Evolutionary conservation across 805 yeast species (phyloP).

Genomic region (Barnettozyma populi): DNA sequence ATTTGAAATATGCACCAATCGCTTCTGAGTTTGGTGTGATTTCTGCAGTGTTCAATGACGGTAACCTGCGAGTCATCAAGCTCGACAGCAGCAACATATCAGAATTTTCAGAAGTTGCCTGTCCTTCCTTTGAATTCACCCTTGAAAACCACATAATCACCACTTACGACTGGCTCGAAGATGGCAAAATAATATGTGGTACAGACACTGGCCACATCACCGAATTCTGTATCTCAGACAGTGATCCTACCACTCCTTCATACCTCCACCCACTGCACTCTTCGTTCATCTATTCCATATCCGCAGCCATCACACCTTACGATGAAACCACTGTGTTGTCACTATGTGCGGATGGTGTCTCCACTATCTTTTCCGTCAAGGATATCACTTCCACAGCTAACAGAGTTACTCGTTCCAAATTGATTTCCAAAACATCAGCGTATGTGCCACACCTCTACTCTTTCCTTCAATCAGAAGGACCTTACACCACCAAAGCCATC

Average conservation of each 20-base stretch:
- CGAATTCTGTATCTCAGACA: constrained; percentile 39
- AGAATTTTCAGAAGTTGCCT: constrained; percentile 15
- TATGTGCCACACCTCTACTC: constrained; percentile 32
- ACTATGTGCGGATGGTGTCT: constrained; percentile 38
- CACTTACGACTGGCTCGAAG: constrained; percentile 39
- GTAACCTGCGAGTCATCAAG: constrained; percentile 44
- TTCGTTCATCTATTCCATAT: constrained; percentile 32
- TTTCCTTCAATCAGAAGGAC: constrained; percentile 38
- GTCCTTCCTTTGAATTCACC: constrained; percentile 25
- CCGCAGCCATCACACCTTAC: constrained; percentile 30
- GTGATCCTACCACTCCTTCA: constrained; percentile 27
- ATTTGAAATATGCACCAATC: constrained; percentile 37
- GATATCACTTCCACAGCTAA: constrained; percentile 27
- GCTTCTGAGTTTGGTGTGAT: constrained; percentile 38
- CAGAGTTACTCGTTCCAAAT: constrained; percentile 28
- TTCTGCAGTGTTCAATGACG: constrained; percentile 54
- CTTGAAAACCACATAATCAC: constrained; percentile 34
- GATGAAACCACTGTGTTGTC: constrained; percentile 31
- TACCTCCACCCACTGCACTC: constrained; percentile 34
- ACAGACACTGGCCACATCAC: constrained; percentile 53
- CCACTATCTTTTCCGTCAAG: constrained; percentile 31
- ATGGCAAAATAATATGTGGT: constrained; percentile 47
- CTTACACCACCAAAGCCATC: constrained; percentile 30
- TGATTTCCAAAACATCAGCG: constrained; percentile 25
- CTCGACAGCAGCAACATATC: constrained; percentile 21